phyloP scores from a whole-genome alignment of 1,284 basidiomycete species.

The Trametes sp. region DNA sequence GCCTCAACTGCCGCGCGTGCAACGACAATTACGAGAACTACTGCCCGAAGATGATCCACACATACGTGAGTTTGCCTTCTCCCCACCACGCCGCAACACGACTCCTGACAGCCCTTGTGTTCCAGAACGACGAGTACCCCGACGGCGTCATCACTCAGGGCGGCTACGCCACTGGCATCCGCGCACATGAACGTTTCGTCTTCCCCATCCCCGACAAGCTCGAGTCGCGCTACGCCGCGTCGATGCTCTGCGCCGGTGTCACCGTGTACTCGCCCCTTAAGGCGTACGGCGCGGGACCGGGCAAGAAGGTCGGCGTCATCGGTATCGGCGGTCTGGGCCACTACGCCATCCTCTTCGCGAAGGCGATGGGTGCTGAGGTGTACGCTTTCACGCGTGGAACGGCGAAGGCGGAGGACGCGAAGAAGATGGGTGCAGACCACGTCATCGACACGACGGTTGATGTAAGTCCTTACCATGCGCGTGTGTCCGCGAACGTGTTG shows the following conservation, averaged over 20 bases:
- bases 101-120: background rate
- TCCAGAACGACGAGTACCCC: slow-evolving; percentile 41
- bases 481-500: background rate
- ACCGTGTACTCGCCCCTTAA: slow-evolving; percentile 74
- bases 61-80: slow-evolving; percentile 27
- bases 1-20: slow-evolving; percentile 62
- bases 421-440: slow-evolving; percentile 66
- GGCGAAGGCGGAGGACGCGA: slow-evolving; percentile 67
- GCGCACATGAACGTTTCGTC: slow-evolving; percentile 73
- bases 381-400: slow-evolving; percentile 70
- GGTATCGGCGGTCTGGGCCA: slow-evolving; percentile 67
- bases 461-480: slow-evolving; percentile 11
- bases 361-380: slow-evolving; percentile 55
- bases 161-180: slow-evolving; percentile 73
- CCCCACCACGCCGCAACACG: no score
- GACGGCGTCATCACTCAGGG: slow-evolving; percentile 63
- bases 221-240: slow-evolving; percentile 56
- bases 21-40: slow-evolving; percentile 64
- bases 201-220: slow-evolving; percentile 73
- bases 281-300: slow-evolving; percentile 66
- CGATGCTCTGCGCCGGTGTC: slow-evolving; percentile 71
- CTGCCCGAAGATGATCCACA: slow-evolving; percentile 43
- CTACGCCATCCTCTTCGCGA: slow-evolving; percentile 38
- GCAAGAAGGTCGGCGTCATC: slow-evolving; percentile 72
- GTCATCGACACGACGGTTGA: slow-evolving; percentile 52